Base-by-base conservation (phyloP, 208 protist species). In the Leishmania guyanensis region DNA sequence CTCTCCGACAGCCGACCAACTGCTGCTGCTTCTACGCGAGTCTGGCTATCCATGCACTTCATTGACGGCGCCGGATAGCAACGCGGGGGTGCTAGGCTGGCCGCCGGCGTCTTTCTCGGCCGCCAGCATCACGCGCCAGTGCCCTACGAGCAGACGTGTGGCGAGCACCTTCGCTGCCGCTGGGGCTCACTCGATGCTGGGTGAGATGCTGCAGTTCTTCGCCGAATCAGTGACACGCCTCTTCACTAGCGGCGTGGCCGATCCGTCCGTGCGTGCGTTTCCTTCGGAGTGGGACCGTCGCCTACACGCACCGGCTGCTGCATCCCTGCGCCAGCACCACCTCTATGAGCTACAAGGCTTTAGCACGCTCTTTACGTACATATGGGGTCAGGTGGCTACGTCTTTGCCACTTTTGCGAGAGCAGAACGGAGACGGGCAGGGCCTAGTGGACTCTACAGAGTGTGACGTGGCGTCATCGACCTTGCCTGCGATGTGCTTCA, bases 321-420 rank as follows among this genome's bases (percentile, higher is more conserved):
- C 82, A 5, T 62, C 83, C 2, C 75, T 76, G 33, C 79, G 92
- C 1, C 79, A 77, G 36, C 65, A 86, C 9, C 84, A 90, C 65
- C 81, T 87, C 20, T 96, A 91, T 65, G 93, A 96, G 79, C 84
- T 96, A 69, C 93, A 96, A 58, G 93, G 93, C 17, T 92, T 96
- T 64, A 81, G 91, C 70, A 78, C 85, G 66, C 89, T 96, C 36
- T 94, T 92, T 70, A 87, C 86, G 10, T 94, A 84, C 77, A 26
- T 96, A 1, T 90, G 90, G 75, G 84, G 62, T 62, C 87, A 88
- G 53, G 80, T 93, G 6, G 93, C 91, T 1, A 76, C 86, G 10
- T 80, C 84, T 33, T 86, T 91, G 72, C 56, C 74, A 5, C 29
- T 75, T 43, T 48, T 39, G 26, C 46, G 17, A 12, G 50, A 73